Evolutionary conservation across 169 alveolate species (phyloP).

Genomic region (Eimeria maxima): DNA sequence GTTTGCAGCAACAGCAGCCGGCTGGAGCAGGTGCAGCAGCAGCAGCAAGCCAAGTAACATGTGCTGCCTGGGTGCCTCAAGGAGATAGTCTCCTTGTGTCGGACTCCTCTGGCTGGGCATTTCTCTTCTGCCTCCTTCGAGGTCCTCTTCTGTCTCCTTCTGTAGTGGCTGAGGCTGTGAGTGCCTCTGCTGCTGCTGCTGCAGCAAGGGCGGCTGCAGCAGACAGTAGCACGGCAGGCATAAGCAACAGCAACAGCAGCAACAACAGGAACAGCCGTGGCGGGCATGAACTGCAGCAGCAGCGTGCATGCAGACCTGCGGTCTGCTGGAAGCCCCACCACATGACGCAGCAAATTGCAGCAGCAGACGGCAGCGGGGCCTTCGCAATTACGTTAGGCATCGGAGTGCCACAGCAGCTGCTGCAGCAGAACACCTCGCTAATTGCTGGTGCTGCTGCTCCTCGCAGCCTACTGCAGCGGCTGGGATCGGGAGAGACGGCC

Average conservation of each 20-base stretch:
- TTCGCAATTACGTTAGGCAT: constrained; percentile 34
- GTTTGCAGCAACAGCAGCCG: constrained; percentile 21
- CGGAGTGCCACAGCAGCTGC: constrained; percentile 65
- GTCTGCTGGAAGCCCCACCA: constrained; percentile 62
- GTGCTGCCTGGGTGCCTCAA: constrained; percentile 69
- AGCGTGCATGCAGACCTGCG: constrained; percentile 73
- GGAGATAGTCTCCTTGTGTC: constrained; percentile 72
- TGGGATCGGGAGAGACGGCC: constrained; percentile 19
- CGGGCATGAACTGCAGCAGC: constrained; percentile 58
- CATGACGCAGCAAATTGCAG: constrained; percentile 62
- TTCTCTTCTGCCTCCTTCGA: constrained; percentile 64
- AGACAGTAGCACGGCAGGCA: background rate
- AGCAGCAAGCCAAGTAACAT: constrained; percentile 46
- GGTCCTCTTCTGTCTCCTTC: constrained; percentile 82
- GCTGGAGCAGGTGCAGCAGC: constrained; percentile 25
- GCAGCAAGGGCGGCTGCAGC: constrained; percentile 28
- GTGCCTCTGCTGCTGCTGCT: constrained; percentile 53
- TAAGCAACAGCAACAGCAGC: background rate
- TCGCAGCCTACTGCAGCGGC: constrained; percentile 61
- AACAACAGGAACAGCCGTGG: constrained; percentile 45
- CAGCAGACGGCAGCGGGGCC: constrained; percentile 61
- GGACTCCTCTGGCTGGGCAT: constrained; percentile 66
- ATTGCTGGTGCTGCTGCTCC: constrained; percentile 57
- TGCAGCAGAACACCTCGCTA: constrained; percentile 17
- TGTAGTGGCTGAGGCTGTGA: constrained; percentile 65